phyloP scores from a whole-genome alignment of 306 rosid genomes.

The Pyrus communis region DNA sequence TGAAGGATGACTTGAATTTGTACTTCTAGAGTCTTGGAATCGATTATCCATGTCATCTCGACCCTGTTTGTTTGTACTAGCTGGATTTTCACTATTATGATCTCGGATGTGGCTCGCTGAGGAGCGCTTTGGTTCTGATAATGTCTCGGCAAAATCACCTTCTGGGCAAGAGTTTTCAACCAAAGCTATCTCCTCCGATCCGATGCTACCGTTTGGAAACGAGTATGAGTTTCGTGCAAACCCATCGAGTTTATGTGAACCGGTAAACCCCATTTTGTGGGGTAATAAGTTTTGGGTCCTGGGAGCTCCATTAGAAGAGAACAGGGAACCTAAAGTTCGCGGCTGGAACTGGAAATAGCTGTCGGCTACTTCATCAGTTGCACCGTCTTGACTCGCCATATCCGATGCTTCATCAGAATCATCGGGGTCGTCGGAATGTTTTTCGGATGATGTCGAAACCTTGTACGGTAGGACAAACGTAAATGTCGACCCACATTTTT shows the following conservation, averaged over 20 bases:
- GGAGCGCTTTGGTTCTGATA: constrained; percentile 38
- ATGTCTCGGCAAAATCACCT: constrained; percentile 25
- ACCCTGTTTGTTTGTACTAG: constrained; percentile 7
- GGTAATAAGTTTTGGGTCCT: constrained; percentile 47
- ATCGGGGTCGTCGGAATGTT: constrained; percentile 57
- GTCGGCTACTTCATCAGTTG: constrained; percentile 46
- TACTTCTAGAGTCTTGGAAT: constrained; percentile 24
- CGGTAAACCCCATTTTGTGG: constrained; percentile 31
- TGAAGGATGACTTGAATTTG: constrained; percentile 19
- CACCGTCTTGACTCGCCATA: constrained; percentile 42
- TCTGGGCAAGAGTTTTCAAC: constrained; percentile 35
- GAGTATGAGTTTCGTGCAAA: constrained; percentile 29
- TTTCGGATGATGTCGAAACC: constrained; percentile 47
- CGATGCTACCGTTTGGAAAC: constrained; percentile 19
- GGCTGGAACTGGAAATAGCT: constrained; percentile 90
- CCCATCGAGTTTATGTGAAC: constrained; percentile 48
- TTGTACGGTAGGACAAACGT: constrained; percentile 85
- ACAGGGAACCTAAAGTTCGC: constrained; percentile 71
- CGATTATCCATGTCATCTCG: constrained; percentile 21
- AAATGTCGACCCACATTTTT: constrained; percentile 72
- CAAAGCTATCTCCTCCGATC: constrained; percentile 28
- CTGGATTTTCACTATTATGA: constrained; percentile 20
- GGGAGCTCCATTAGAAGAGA: constrained; percentile 60
- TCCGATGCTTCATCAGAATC: constrained; percentile 67
- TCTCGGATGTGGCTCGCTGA: constrained; percentile 23